Percentiles rank a stretch among this genome's conserved stretches.
These are phyloP conservation scores for Selenicereus undatus DNA, from an alignment of 148 eudicot species.

Conservation along the genomic window DNA sequence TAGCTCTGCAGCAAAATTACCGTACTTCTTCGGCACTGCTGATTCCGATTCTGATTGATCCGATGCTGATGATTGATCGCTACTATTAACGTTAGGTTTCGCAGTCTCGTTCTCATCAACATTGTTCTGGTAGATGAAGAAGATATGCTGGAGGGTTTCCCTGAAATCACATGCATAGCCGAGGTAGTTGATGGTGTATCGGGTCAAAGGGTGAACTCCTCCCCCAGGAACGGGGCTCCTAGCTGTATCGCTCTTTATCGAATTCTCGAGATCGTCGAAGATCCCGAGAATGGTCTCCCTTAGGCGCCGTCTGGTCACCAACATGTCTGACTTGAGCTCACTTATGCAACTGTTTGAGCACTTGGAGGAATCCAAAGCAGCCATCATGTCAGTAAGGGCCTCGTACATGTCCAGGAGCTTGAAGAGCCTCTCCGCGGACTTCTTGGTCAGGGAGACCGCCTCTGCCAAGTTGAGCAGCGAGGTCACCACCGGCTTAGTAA, in stretches of 20 bases:
- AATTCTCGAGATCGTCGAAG: slow-evolving; percentile 63
- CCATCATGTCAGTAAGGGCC: slow-evolving; percentile 37
- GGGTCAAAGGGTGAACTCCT: slow-evolving; percentile 77
- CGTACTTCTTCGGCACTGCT: slow-evolving; percentile 21
- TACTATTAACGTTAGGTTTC: background rate
- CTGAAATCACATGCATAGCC: slow-evolving; percentile 69
- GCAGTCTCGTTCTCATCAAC: slow-evolving; percentile 5
- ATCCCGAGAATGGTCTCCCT: slow-evolving; percentile 55
- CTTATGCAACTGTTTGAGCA: slow-evolving; percentile 21
- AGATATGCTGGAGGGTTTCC: slow-evolving; percentile 53
- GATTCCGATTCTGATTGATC: slow-evolving; percentile 2
- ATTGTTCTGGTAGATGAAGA: slow-evolving; percentile 30
- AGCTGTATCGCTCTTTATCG: slow-evolving; percentile 56
- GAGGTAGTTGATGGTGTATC: slow-evolving; percentile 79
- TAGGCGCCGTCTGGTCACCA: slow-evolving; percentile 32
- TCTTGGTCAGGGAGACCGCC: slow-evolving; percentile 49
- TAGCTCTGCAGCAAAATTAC: slow-evolving; percentile 38
- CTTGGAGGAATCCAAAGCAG: slow-evolving; percentile 18
- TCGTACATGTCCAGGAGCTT: slow-evolving; percentile 80
- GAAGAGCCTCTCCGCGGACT: slow-evolving; percentile 70
- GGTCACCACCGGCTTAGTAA: slow-evolving; percentile 45
- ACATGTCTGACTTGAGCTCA: slow-evolving; percentile 47
- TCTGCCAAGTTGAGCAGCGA: slow-evolving; percentile 67
- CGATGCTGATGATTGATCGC: background rate
- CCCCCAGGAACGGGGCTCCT: slow-evolving; percentile 69